Percentiles rank a stretch among this genome's conserved stretches.
phyloP scores from a whole-genome alignment of 169 alveolate genomes.

The Plasmodium cynomolgi region DNA sequence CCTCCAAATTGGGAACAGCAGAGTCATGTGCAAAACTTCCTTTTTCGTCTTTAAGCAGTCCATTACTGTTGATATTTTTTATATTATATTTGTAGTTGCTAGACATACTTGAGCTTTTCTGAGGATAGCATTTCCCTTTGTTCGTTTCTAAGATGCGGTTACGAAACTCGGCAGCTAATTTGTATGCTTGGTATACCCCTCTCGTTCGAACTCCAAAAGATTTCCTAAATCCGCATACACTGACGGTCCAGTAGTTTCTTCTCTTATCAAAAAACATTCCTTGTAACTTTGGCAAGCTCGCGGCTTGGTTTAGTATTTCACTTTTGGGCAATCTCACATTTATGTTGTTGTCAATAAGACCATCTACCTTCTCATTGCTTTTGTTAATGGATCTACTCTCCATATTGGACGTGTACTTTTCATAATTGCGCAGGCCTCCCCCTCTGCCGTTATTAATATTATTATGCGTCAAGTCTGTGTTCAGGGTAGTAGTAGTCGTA shows the following conservation, averaged over 20 bases:
- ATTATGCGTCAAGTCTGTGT: not conserved
- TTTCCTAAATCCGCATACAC: constrained; percentile 75
- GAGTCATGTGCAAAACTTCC: not conserved
- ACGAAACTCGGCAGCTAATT: constrained; percentile 74
- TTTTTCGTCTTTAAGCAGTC: constrained; percentile 49
- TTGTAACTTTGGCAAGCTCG: constrained; percentile 71
- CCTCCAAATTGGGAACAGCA: not conserved
- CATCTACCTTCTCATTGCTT: constrained; percentile 48
- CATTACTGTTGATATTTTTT: not conserved
- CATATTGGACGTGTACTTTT: constrained; percentile 1
- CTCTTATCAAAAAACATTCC: constrained; percentile 76
- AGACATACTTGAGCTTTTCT: constrained; percentile 36
- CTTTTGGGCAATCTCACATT: constrained; percentile 72
- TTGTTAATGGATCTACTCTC: constrained; percentile 39
- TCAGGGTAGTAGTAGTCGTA: not conserved
- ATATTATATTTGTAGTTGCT: constrained; percentile 53
- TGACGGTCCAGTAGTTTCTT: constrained; percentile 77
- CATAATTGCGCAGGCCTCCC: constrained; percentile 15
- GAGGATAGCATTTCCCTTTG: constrained; percentile 66
- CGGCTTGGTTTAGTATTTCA: constrained; percentile 75
- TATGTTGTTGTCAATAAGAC: constrained; percentile 14
- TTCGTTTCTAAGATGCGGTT: constrained; percentile 70
- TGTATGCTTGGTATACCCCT: constrained; percentile 75
- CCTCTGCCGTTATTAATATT: not conserved
- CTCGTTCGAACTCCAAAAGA: constrained; percentile 77